Base-by-base conservation (phyloP, 2,329 filamentous ascomycete species). In the Fusarium nematophilum region DNA sequence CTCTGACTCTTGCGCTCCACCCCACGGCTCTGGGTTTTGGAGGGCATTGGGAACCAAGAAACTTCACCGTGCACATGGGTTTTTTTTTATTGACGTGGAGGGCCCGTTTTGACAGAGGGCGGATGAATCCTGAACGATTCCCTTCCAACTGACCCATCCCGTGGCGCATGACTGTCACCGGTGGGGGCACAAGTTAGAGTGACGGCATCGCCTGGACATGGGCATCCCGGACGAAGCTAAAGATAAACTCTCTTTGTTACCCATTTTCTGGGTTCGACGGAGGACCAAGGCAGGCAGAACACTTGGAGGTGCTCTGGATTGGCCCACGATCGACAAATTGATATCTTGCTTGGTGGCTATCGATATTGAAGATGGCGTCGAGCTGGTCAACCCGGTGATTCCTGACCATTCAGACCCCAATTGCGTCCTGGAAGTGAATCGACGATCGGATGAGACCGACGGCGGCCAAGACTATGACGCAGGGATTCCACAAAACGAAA, bases 151-250 rank as follows among this genome's bases (percentile, higher is more conserved):
- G n/a, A n/a, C n/a, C n/a, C n/a, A n/a, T n/a, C n/a, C n/a, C n/a
- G n/a, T 44, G 40, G 31, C 40, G 31, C 40, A 44, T 44, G 40
- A 31, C 27, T 30, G 9, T 23, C 18, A 14, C 11, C 14, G 11
- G 17, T 9, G 40, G 25, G 42, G 31, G 40, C 10, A 23, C 38
- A 30, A 51, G 31, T 42, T 57, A 47, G 42, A 23, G 13, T 23
- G 23, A 27, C 34, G 25, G 26, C 39, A 37, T 10, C 31, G 25
- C 29, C 14, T n/a, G 27, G 13, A 9, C 27, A 31, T 14, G 40
- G 40, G 40, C 27, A 18, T 27, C 14, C n/a, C 13, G 21, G 9
- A 10, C 30, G 11, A 43, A 13, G 31, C 43, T 46, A 46, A 36
- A n/a, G 43, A 46, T 46, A 26, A 18, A 15, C 42, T 26, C 23